phyloP scores from a whole-genome alignment of 768 basidiomycete species.

The Tricholoma saponaceum region DNA sequence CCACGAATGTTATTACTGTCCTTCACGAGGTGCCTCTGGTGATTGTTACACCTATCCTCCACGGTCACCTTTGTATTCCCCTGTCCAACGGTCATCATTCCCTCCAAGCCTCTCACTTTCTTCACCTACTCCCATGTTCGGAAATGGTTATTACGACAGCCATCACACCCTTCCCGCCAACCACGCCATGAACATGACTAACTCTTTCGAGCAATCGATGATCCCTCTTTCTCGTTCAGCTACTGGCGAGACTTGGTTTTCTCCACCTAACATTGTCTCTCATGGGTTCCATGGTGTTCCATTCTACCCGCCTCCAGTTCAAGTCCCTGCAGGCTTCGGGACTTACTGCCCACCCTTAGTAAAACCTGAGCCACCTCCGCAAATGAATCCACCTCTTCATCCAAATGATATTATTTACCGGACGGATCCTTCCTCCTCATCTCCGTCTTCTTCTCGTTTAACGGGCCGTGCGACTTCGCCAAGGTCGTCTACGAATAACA shows the following conservation, averaged over 20 bases:
- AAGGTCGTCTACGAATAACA: not conserved
- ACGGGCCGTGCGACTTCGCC: not conserved
- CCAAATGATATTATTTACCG: conserved; percentile 3
- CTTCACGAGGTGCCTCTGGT: conserved; percentile 20
- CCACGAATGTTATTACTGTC: conserved; percentile 28
- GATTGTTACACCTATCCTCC: conserved; percentile 14
- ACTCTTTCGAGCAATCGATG: conserved; percentile 25
- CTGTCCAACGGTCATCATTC: conserved; percentile 1
- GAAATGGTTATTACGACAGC: conserved; percentile 13
- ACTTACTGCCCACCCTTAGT: conserved; percentile 2
- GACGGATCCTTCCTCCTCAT: conserved; percentile 16
- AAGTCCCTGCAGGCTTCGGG: conserved; percentile 2
- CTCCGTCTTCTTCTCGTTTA: conserved; percentile 15
- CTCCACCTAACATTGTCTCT: conserved; percentile 1
- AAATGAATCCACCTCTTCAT: conserved; percentile 6
- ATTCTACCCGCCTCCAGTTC: conserved; percentile 10
- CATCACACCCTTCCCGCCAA: conserved; percentile 9
- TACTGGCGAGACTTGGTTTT: conserved; percentile 10
- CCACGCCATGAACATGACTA: conserved; percentile 7
- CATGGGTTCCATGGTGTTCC: conserved; percentile 1
- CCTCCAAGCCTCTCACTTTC: conserved; percentile 3
- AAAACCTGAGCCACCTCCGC: conserved; percentile 11
- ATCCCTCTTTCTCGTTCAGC: conserved; percentile 10
- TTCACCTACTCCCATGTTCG: conserved; percentile 5
- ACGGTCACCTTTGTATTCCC: conserved; percentile 14